Evolutionary conservation across 805 yeast species (phyloP), one percentile per base, ranked within the genome.

Genomic region (Zygotorulaspora danielsina): DNA sequence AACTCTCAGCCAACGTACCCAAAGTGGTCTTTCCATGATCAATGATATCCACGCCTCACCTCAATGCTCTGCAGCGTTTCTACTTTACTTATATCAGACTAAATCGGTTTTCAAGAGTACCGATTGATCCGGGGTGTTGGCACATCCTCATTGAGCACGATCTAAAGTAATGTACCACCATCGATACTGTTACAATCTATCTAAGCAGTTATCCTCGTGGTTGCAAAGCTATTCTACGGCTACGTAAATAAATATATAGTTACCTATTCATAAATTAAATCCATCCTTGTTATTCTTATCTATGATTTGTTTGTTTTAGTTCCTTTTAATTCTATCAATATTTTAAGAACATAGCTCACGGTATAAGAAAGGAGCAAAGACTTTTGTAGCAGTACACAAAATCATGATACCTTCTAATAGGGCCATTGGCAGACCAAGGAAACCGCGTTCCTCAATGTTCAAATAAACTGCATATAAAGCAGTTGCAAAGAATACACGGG

Each of bases 401-500:
- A 86, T 77, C 36, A 78, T 75, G 39, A 85, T 64, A 32, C 81
- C 77, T 61, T 88, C 89, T 41, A 71, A 61, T 15, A 88, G 44
- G 0, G 95, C 90, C 34, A 81, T 26, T 10, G 90, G 93, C 55
- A 83, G 70, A 5, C 84, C 79, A 0, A 69, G 41, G 10, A 79
- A 32, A 2, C 97, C 97, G 42, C 79, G 72, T 18, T 72, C 77
- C 19, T 56, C 55, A 50, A 83, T 77, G 64, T 89, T 88, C 50
- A 80, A 59, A 54, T 73, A 77, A 40, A 90, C 79, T 5, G 90
- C 75, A 60, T 84, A 89, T 52, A 90, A 75, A 1, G 96, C 97
- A 36, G 93, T 97, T 34, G 82, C 72, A 64, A 86, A 86, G 65
- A 93, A 93, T 53, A 90, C 96, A 62, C 79, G 75, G 56, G 94